Conservation (phyloP, 345 rosid species). For the Moricandia arvensis region DNA sequence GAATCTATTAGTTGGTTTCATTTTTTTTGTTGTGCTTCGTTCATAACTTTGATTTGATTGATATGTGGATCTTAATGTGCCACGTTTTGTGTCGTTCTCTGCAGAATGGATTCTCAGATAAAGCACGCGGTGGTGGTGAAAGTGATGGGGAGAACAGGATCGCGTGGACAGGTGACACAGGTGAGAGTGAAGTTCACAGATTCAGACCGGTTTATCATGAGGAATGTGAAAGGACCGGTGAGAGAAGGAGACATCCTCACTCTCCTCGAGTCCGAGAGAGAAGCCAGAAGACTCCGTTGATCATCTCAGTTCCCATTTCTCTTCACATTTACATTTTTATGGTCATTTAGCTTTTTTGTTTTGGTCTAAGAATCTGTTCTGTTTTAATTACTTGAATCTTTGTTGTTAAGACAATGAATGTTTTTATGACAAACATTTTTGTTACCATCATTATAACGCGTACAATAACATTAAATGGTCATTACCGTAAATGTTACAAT, state of each 20-base stretch:
- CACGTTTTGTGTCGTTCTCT: neutral
- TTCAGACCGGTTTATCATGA: slow-evolving; percentile 54
- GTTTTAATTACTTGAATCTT: slow-evolving; percentile 1
- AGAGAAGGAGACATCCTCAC: slow-evolving; percentile 83
- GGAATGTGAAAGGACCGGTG: slow-evolving; percentile 85
- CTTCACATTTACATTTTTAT: slow-evolving; percentile 16
- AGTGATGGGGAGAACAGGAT: slow-evolving; percentile 56
- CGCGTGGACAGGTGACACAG: slow-evolving; percentile 44
- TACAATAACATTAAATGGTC: too few species aligned
- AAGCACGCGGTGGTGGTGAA: slow-evolving; percentile 83
- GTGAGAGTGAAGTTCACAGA: slow-evolving; percentile 43
- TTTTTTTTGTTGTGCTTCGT: neutral
- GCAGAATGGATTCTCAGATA: slow-evolving; percentile 71
- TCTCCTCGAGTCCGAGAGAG: slow-evolving; percentile 76
- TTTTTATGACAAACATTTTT: neutral
- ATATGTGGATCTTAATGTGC: neutral
- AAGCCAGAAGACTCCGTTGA: slow-evolving; percentile 85
- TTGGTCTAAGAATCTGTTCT: neutral
- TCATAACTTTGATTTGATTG: neutral
- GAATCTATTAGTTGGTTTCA: too few species aligned
- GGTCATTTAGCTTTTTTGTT: neutral
- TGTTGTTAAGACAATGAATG: slow-evolving; percentile 6
- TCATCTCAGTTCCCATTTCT: slow-evolving; percentile 3
- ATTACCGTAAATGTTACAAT: neutral
- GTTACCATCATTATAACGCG: too few species aligned